Evolutionary conservation across 2,329 filamentous ascomycete genomes (phyloP).

Genomic region (Pseudocercospora eumusae): DNA sequence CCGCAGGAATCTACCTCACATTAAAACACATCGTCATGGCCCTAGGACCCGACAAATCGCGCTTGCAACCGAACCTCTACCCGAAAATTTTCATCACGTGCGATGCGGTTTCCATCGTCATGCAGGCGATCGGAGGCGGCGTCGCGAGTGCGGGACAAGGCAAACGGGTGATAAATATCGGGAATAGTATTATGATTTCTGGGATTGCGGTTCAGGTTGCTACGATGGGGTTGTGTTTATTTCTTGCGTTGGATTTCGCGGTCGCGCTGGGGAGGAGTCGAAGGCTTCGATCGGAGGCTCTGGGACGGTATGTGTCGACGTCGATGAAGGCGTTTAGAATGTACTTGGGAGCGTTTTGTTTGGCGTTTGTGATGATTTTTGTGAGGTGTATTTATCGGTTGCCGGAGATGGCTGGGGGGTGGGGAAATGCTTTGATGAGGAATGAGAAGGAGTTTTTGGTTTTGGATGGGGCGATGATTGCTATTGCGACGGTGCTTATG

Average conservation of each 20-base stretch:
- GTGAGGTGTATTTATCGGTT: slow-evolving; percentile 65
- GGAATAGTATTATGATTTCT: slow-evolving; percentile 50
- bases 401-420: slow-evolving; percentile 54
- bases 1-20: slow-evolving; percentile 51
- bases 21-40: slow-evolving; percentile 51
- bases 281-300: slow-evolving; percentile 19
- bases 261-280: slow-evolving; percentile 23
- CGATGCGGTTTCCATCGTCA: slow-evolving; percentile 50
- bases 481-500: slow-evolving; percentile 44
- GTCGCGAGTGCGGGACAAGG: slow-evolving; percentile 43
- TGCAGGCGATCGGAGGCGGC: slow-evolving; percentile 50
- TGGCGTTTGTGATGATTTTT: slow-evolving; percentile 66
- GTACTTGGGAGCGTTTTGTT: slow-evolving; percentile 57
- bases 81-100: slow-evolving; percentile 55
- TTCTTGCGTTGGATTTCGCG: slow-evolving; percentile 46
- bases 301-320: slow-evolving; percentile 39
- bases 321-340: slow-evolving; percentile 48
- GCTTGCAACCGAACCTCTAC: slow-evolving; percentile 48
- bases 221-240: slow-evolving; percentile 47
- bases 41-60: slow-evolving; percentile 46
- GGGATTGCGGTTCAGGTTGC: slow-evolving; percentile 49
- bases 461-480: slow-evolving; percentile 53
- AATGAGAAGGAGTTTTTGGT: slow-evolving; percentile 52
- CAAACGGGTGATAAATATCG: slow-evolving; percentile 40
- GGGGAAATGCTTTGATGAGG: slow-evolving; percentile 51